Base-by-base conservation (phyloP, 2,329 filamentous ascomycete species). In the Arthrobotrys megalospora region DNA sequence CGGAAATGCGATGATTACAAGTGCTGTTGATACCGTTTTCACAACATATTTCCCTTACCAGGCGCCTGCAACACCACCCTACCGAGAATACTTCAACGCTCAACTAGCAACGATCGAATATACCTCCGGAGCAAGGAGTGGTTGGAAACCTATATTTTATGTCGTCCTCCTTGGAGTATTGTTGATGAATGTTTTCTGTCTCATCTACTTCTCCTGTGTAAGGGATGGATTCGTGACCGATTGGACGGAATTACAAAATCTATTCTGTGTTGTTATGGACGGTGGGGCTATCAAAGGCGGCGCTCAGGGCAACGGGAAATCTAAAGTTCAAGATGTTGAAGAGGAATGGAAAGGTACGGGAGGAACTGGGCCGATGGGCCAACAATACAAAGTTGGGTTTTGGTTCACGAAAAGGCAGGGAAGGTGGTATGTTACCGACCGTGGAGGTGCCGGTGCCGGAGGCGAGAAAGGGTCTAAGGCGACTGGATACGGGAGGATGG, bases 241-340 rank as follows among this genome's bases (percentile, higher is more conserved):
- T 84, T 94, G 92, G 82, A 92, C 90, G 0, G 92, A 95, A 81
- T 91, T 92, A 0, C 89, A 91, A 67, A 94, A 94, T 82, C 85
- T 94, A 1, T 94, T 94, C 81, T 78, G 75, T 36, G 34, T 78
- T 4, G 63, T 43, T 32, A 78, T 78, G 75, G 75, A 78, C 43
- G 75, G 75, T 14, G 75, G 75, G 2, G 75, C 53, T 10, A 47
- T 78, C 6, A 66, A 50, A 16, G 24, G 52, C 28, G 41, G 28
- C 1, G 19, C 6, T 2, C 1, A 68, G 34, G 7, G n/a, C 14
- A 41, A 19, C 12, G 32, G 24, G 11, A 63, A 55, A 36, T 6
- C n/a, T 21, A 16, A 32, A 16, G 47, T 21, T 10, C 38, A 14
- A 8, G 55, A 50, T 34, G n/a, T 32, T 6, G 38, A 36, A 2